Evolutionary conservation across 345 rosid genomes (phyloP).

Genomic region (Populus ilicifolia): DNA sequence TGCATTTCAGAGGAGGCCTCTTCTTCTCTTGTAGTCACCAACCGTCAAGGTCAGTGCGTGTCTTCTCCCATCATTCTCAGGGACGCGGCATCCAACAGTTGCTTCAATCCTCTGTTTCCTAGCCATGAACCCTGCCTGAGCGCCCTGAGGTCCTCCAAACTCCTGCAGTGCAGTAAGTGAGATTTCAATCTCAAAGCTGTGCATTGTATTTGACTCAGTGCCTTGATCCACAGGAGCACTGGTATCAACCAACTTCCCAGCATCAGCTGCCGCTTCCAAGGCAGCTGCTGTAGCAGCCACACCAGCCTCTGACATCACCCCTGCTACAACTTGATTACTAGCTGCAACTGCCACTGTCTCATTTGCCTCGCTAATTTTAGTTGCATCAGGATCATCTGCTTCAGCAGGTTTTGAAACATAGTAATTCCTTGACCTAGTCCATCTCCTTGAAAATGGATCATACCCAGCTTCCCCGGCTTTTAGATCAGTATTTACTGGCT

Average conservation of each 20-base stretch:
- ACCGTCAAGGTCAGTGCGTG: conserved; percentile 86
- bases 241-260: conserved; percentile 92
- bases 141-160: conserved; percentile 83
- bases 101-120: conserved; percentile 90
- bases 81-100: conserved; percentile 69
- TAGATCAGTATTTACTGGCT: conserved; percentile 47
- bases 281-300: conserved; percentile 73
- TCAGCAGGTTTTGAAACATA: conserved; percentile 52
- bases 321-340: conserved; percentile 28
- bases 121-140: conserved; percentile 81
- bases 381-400: conserved; percentile 26
- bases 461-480: conserved; percentile 98
- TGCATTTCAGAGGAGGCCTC: conserved; percentile 75
- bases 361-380: conserved; percentile 28
- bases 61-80: conserved; percentile 83
- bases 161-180: conserved; percentile 59
- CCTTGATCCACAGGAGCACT: conserved; percentile 87
- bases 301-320: conserved; percentile 34
- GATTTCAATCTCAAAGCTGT: conserved; percentile 74
- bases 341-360: conserved; percentile 21
- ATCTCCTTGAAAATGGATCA: conserved; percentile 97
- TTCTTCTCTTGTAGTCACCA: conserved; percentile 95
- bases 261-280: conserved; percentile 90
- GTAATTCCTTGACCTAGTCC: conserved; percentile 95
- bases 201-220: conserved; percentile 65